Evolutionary conservation across 768 basidiomycete species (phyloP), one percentile per base, ranked within the genome.

Genomic region (Xerocomellus dryophilus): DNA sequence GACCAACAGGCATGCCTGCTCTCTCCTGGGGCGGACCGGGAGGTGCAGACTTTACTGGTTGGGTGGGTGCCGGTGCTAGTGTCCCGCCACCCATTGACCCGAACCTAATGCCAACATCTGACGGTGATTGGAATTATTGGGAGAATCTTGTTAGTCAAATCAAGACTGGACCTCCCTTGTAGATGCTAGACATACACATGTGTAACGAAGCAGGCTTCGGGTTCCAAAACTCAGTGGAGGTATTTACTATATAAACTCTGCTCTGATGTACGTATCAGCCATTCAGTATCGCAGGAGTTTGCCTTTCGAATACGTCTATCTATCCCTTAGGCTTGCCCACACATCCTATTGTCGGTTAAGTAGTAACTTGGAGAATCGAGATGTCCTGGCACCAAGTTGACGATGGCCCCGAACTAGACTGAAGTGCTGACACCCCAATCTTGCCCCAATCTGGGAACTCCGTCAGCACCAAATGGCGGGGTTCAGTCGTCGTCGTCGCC

Each of bases 401-500:
- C 7, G 25, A 25, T 25, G 25, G 25, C n/a, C n/a, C n/a, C n/a
- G n/a, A n/a, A n/a, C n/a, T n/a, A n/a, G n/a, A n/a, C n/a, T n/a
- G n/a, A n/a, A n/a, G n/a, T n/a, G n/a, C n/a, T n/a, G n/a, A n/a
- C n/a, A n/a, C n/a, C n/a, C n/a, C n/a, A n/a, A n/a, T n/a, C n/a
- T n/a, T n/a, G n/a, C n/a, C n/a, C n/a, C n/a, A n/a, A n/a, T n/a
- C n/a, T n/a, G n/a, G n/a, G n/a, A n/a, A n/a, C n/a, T n/a, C n/a
- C n/a, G n/a, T n/a, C n/a, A n/a, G n/a, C n/a, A n/a, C n/a, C n/a
- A n/a, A n/a, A n/a, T n/a, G n/a, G n/a, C n/a, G n/a, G n/a, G n/a
- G n/a, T n/a, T n/a, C n/a, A n/a, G n/a, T 99, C 43, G 71, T 98
- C 56, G 78, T 93, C 54, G 92, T 84, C 20, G 80, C 96, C 71